Evolutionary conservation across 805 yeast species (phyloP).

Genomic region (Kuraishia hungarica): DNA sequence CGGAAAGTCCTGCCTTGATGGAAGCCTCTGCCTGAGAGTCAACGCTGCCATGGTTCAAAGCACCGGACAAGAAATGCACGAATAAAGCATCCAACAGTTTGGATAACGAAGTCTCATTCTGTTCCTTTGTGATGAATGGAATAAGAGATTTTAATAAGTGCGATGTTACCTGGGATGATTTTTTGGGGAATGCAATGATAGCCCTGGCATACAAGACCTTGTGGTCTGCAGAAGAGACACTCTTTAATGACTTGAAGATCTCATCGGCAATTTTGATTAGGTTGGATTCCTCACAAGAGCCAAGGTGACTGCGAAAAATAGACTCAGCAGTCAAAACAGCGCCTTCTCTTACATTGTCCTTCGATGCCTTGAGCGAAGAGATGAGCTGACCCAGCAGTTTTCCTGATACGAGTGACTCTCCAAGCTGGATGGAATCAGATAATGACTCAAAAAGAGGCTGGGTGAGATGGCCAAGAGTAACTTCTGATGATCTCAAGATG

Average conservation of each 20-base stretch:
- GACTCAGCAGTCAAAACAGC: constrained; percentile 28
- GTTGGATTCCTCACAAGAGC: constrained; percentile 19
- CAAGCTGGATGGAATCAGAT: constrained; percentile 29
- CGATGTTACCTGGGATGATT: constrained; percentile 19
- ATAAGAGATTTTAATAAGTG: constrained; percentile 34
- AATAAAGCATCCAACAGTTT: constrained; percentile 42
- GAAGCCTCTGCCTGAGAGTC: constrained; percentile 17
- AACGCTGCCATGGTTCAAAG: constrained; percentile 12
- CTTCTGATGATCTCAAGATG: constrained; percentile 70
- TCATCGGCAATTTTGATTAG: constrained; percentile 37
- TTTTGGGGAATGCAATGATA: constrained; percentile 25
- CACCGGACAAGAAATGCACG: constrained; percentile 25
- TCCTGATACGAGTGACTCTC: constrained; percentile 25
- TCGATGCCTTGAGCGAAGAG: constrained; percentile 59
- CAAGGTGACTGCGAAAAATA: constrained; percentile 13
- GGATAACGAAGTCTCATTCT: constrained; percentile 57
- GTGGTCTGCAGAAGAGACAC: constrained; percentile 47
- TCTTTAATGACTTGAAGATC: constrained; percentile 46
- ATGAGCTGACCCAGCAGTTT: constrained; percentile 45
- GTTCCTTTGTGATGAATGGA: constrained; percentile 60
- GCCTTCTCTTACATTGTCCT: constrained; percentile 49
- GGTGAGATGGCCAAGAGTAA: constrained; percentile 46
- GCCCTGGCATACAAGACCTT: constrained; percentile 44
- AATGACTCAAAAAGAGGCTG: constrained; percentile 35
- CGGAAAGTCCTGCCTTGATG: constrained; percentile 53